Evolutionary conservation across 202 grass and related monocot genomes (phyloP), one percentile per base, ranked within the genome.

Genomic region (Zizania palustris): DNA sequence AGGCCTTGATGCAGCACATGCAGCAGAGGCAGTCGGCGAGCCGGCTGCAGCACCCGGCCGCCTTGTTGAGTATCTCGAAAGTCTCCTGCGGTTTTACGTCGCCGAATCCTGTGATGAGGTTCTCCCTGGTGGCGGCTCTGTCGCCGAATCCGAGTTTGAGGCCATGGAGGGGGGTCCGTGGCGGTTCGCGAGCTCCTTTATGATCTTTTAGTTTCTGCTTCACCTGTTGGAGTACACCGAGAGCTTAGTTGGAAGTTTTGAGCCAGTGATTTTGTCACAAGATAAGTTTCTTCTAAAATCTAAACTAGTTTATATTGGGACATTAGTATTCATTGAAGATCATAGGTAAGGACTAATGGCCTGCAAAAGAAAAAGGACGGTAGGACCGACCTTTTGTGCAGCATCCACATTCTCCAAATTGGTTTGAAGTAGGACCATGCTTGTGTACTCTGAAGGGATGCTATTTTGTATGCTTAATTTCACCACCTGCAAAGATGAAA

Each of bases 371-470:
- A 28, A 28, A 28, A 28, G 28, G 60, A 21, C 9, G 5, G 57
- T 57, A 11, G 7, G 13, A 11, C 63, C 13, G 79, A 96, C 92
- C 79, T 87, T 77, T 83, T 92, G 89, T 65, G 64, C 67, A 83
- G 89, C 28, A 49, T 89, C 87, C 13, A 68, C 70, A 50, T 88
- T 88, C 71, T 83, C 89, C 45, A 49, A 50, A 28, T 28, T 2
- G 22, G 74, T 87, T 76, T 89, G 77, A 69, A 90, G 71, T 22
- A 83, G 65, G 35, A 90, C 53, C 87, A 92, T 95, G 39, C 71
- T 82, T 64, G 96, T 98, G 83, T 98, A 95, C 76, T 98, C 96
- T 0, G 91, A 95, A 3, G 74, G 67, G 75, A 86, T 33, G 67
- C 87, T 69, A 78, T 84, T 87, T 41, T 88, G 87, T 67, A 82